phyloP scores from a whole-genome alignment of 129 eudicot genomes.

The Flaveria sonorensis region DNA sequence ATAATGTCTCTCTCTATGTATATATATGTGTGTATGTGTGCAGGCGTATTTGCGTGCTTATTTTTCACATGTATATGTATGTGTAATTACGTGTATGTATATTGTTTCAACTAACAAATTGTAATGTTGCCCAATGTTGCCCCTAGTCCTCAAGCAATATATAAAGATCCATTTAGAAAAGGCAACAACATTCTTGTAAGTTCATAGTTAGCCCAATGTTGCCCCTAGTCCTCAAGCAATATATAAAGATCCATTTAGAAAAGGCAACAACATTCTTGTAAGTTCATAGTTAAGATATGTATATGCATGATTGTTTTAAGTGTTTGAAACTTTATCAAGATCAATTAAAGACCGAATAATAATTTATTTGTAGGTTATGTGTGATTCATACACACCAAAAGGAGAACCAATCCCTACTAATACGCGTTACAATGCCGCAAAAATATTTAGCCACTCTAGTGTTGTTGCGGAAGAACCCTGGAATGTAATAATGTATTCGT shows the following conservation, averaged over 20 bases:
- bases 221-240: slow-evolving; percentile 69
- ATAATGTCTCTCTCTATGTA: background rate
- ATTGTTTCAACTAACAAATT: slow-evolving; percentile 6
- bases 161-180: slow-evolving; percentile 82
- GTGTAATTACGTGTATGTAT: background rate
- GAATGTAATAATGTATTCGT: slow-evolving; percentile 22
- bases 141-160: slow-evolving; percentile 75
- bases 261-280: slow-evolving; percentile 79
- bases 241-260: slow-evolving; percentile 82
- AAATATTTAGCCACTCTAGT: slow-evolving; percentile 60
- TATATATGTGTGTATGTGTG: background rate
- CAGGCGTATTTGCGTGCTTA: background rate
- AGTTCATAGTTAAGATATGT: slow-evolving; percentile 15
- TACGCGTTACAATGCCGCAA: slow-evolving; percentile 55
- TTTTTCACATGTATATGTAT: background rate
- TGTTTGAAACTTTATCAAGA: background rate
- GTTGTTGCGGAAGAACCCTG: slow-evolving; percentile 73
- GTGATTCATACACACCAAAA: slow-evolving; percentile 70
- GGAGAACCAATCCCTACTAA: slow-evolving; percentile 74
- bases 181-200: slow-evolving; percentile 79
- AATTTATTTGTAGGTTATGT: slow-evolving; percentile 57
- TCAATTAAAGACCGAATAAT: background rate
- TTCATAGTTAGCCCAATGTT: background rate
- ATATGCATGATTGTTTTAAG: background rate
- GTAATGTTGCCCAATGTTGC: background rate